A percentile compares a stretch with the other conserved stretches of the same genome.
Evolutionary conservation across 768 basidiomycete genomes (phyloP).

Genomic region (Pleurotus ostreatus): DNA sequence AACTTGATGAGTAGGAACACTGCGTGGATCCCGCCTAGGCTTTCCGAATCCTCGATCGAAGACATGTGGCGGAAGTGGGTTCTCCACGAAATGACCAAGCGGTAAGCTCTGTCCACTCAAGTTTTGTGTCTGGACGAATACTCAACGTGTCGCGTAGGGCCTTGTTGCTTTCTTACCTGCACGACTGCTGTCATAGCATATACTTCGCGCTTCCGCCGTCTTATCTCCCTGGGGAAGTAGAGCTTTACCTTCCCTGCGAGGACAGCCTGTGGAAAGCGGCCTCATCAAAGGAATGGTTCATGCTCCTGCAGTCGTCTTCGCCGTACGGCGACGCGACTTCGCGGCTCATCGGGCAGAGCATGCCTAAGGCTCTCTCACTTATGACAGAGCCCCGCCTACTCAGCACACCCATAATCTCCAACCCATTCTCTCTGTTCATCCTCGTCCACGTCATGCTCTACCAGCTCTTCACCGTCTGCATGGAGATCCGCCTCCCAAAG

Average conservation of each 20-base stretch:
- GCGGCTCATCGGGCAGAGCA: conserved; percentile 33
- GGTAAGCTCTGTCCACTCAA: conserved; percentile 29
- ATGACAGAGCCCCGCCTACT: conserved; percentile 29
- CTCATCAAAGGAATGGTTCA: conserved; percentile 45
- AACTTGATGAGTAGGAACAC: conserved; percentile 40
- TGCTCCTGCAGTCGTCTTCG: conserved; percentile 34
- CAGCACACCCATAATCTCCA: conserved; percentile 24
- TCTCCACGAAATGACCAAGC: conserved; percentile 51
- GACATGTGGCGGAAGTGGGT: conserved; percentile 57
- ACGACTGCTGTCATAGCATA: conserved; percentile 54
- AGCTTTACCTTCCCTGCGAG: conserved; percentile 52
- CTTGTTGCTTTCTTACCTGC: conserved; percentile 47
- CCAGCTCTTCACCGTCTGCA: conserved; percentile 39
- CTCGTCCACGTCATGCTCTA: conserved; percentile 29
- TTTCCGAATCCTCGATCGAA: conserved; percentile 33
- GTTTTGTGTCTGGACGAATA: neutral
- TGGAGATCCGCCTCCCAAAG: conserved; percentile 11
- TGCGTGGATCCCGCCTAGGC: conserved; percentile 41
- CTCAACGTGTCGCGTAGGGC: conserved; percentile 27
- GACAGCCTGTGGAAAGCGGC: conserved; percentile 49
- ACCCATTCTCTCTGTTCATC: conserved; percentile 40
- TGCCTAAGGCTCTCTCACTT: conserved; percentile 30
- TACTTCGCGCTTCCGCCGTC: conserved; percentile 49
- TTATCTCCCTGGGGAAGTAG: conserved; percentile 44
- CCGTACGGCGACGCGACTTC: conserved; percentile 31